These are phyloP conservation scores for Trichoderma afroharzianum DNA, from an alignment of 2,329 filamentous ascomycete species.

Conservation along the genomic window DNA sequence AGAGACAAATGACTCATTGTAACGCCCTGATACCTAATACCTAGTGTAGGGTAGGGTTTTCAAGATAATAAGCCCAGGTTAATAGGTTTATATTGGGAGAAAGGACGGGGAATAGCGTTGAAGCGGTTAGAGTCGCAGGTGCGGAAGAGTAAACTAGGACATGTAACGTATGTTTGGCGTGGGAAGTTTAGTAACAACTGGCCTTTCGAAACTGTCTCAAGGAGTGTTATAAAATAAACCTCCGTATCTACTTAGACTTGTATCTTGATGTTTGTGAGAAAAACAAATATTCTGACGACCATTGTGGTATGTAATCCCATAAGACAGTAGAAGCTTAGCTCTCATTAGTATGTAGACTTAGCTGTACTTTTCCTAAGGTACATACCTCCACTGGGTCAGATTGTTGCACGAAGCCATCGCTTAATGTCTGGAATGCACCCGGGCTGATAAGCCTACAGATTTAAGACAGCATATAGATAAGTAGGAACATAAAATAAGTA, in stretches of 20 bases:
- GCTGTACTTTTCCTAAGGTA: background rate
- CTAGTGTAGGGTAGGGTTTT: background rate
- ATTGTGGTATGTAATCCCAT: background rate
- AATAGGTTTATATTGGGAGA: background rate
- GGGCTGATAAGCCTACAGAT: background rate
- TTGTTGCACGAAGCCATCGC: background rate
- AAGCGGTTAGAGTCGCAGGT: background rate
- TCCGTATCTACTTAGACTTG: background rate
- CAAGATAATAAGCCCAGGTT: background rate
- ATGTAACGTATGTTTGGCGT: background rate
- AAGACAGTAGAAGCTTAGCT: background rate
- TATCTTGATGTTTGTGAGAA: background rate
- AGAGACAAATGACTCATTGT: background rate
- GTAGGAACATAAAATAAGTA: background rate
- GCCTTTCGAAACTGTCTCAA: background rate
- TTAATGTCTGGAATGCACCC: background rate
- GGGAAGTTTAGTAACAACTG: background rate
- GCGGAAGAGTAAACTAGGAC: background rate
- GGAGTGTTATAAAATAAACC: background rate
- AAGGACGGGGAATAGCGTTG: background rate
- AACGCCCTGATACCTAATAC: background rate
- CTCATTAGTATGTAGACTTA: background rate
- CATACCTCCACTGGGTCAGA: background rate
- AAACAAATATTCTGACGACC: background rate
- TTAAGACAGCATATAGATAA: background rate